Base-by-base conservation (phyloP, 257 asterid species). In the Penstemon eatonii region DNA sequence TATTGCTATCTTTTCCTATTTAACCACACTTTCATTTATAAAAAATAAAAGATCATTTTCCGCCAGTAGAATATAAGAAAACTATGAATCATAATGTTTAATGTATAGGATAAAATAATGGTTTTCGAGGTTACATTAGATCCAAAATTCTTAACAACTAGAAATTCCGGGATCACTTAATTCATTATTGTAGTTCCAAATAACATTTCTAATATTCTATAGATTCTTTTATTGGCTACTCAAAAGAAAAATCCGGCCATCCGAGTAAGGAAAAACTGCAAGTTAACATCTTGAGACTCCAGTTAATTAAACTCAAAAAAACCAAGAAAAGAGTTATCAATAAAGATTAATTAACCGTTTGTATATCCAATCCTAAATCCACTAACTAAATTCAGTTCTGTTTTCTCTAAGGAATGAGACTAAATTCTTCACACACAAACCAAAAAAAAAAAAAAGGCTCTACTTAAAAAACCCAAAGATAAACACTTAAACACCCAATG, bases 351-450 rank as follows among this genome's bases (percentile, higher is more conserved):
- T 49, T 49, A 49, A 49, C 54, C 4, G 15, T 10, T 36, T 53
- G 12, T 33, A 38, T 39, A 13, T 43, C 45, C 58, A 50, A 65
- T 49, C 56, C 46, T 39, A 19, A 11, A 56, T 25, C 33, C 51
- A 37, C 11, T 13, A 64, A 41, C 75, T 33, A 52, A 75, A 53
- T 69, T 33, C 42, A 60, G 0, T 13, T 58, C 39, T 11, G 15
- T 4, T 49, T 69, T 36, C 66, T 56, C 15, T n/a, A 46, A 46
- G 66, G 10, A 61, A 42, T 56, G 7, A 46, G 6, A 25, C 33
- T 25, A 4, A 9, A 6, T 46, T 54, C 69, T 49, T 49, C 19
- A 10, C 6, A 43, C 39, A 45, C 53, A 63, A 25, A 18, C 36
- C 37, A 58, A n/a, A 12, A 6, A 36, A 7, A 50, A n/a, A 41